Evolutionary conservation across 2,329 filamentous ascomycete species (phyloP).

Genomic region (Verticillium longisporum): DNA sequence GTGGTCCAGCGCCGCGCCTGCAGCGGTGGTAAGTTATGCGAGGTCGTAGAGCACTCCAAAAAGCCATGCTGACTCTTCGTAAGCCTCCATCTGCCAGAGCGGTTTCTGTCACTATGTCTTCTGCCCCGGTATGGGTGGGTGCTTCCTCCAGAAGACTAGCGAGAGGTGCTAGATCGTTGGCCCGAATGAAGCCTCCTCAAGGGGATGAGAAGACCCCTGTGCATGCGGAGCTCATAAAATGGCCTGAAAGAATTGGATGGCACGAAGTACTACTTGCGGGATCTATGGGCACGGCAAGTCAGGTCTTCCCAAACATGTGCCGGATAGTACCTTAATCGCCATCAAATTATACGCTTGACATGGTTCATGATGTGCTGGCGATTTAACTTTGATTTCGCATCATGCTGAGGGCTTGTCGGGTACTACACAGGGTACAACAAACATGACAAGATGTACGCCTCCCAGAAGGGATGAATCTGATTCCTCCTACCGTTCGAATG

Average conservation of each 20-base stretch:
- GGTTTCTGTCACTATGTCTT: neutral
- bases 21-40: neutral
- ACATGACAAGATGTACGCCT: too few species aligned
- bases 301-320: too few species aligned
- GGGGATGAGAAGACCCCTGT: neutral
- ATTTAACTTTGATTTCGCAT: too few species aligned
- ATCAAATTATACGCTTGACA: too few species aligned
- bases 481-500: neutral
- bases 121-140: neutral
- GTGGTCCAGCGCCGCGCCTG: neutral
- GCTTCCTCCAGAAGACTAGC: neutral
- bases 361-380: too few species aligned
- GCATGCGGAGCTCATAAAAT: neutral
- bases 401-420: too few species aligned
- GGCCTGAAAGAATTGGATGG: neutral
- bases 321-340: too few species aligned
- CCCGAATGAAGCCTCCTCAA: too few species aligned
- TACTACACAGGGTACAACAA: too few species aligned
- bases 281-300: neutral
- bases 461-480: too few species aligned
- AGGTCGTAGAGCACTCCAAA: too few species aligned
- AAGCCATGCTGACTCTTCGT: neutral
- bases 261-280: neutral
- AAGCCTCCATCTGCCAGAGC: neutral
- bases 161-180: neutral